Evolutionary conservation across 2,329 filamentous ascomycete species (phyloP).

Genomic region (Cytospora paraplurivora): DNA sequence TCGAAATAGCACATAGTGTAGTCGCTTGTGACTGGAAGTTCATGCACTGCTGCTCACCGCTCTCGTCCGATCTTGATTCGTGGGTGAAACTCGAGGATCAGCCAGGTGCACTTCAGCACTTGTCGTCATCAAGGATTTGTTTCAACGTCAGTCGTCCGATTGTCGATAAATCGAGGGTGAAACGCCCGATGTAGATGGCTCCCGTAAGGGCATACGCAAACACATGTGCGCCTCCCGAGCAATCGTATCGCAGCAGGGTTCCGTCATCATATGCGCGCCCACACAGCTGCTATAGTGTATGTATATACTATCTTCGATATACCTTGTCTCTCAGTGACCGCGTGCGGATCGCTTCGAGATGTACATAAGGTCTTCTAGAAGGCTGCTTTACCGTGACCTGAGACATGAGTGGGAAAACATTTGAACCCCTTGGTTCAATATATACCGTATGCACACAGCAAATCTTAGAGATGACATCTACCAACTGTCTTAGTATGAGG

Average conservation of each 20-base stretch:
- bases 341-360: not conserved
- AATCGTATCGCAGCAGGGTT: not conserved
- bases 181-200: slow-evolving; percentile 15
- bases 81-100: slow-evolving; percentile 5
- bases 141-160: slow-evolving; percentile 20
- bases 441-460: not conserved
- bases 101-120: slow-evolving; percentile 8
- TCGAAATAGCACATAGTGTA: too few species aligned
- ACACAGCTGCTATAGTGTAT: not conserved
- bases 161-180: slow-evolving; percentile 14
- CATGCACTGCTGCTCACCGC: slow-evolving; percentile 24
- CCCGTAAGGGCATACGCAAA: slow-evolving; percentile 11
- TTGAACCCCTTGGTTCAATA: not conserved
- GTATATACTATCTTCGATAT: not conserved
- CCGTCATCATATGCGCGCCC: not conserved
- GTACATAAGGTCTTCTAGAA: not conserved
- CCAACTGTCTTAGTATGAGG: not conserved
- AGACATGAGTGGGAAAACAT: slow-evolving; percentile 1
- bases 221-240: slow-evolving; percentile 9
- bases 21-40: slow-evolving; percentile 2
- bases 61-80: slow-evolving; percentile 7
- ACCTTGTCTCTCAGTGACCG: not conserved
- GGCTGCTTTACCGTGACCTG: not conserved
- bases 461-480: not conserved
- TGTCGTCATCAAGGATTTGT: slow-evolving; percentile 22